Base-by-base conservation (phyloP, 352 stramenopile genomes). In the Phytophthora citricola region DNA sequence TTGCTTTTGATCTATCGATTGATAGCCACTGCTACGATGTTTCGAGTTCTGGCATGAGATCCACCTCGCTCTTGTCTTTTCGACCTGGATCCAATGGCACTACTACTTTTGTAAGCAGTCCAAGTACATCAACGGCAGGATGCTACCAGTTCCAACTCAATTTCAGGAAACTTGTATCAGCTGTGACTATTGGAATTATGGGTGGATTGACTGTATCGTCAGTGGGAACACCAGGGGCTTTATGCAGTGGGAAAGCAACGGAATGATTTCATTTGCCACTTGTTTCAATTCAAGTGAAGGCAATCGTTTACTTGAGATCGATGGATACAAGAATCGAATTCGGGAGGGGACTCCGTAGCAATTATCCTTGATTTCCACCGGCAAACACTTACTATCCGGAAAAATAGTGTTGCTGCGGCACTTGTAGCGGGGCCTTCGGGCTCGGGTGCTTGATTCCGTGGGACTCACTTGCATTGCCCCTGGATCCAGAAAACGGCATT, bases 1-100 rank as follows among this genome's bases (percentile, higher is more conserved):
- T 92, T 22, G 65, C 78, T 20, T 29, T 93, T 10, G 83, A 93
- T 57, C 43, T 91, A 14, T 79, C 79, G 4, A 71, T 83, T 8
- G 86, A 94, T 49, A 79, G 70, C 20, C 45, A 50, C 39, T 75
- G 51, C 39, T 71, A 56, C 7, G 39, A 24, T 26, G 36, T 45
- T 7, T 9, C 17, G 22, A 45, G 2, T 11, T 50, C 24, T 43
- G 27, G 34, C 22, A 29, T 49, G 9, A 34, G 10, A 8, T 22
- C 32, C 29, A 40, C 27, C 1, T 8, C 26, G 12, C 44, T 26
- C 29, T 48, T 72, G 17, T 49, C 46, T 39, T 61, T 49, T 44
- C 20, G 53, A 56, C 22, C 32, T 20, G 55, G 17, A 60, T 14
- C 26, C 10, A 41, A 60, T 10, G 63, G 32, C 12, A 10, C 36